Percentiles rank a stretch among this genome's conserved stretches.
These are phyloP conservation scores for Phytopythium boreale DNA, from an alignment of 352 stramenopile genomes.

Conservation along the genomic window DNA sequence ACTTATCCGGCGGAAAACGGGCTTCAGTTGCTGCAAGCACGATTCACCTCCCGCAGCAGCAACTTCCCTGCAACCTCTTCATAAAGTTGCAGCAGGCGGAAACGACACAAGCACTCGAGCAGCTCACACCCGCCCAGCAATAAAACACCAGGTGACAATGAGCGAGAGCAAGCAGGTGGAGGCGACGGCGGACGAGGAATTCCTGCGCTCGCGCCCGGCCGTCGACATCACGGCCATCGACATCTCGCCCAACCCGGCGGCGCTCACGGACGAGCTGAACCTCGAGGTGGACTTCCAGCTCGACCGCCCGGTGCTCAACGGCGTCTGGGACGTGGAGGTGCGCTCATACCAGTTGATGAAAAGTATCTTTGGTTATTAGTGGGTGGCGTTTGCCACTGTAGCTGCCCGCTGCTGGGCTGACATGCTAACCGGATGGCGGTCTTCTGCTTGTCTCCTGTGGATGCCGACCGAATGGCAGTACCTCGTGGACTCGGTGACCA, in stretches of 20 bases:
- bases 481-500: conserved; percentile 78
- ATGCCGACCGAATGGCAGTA: conserved; percentile 43
- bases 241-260: conserved; percentile 78
- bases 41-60: too few relatives aligned
- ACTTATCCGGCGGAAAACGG: background rate
- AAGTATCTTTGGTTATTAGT: conserved; percentile 5
- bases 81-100: background rate
- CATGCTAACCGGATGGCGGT: background rate
- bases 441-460: background rate
- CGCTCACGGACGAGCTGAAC: conserved; percentile 71
- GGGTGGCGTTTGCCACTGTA: too few relatives aligned
- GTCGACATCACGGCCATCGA: conserved; percentile 78
- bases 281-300: conserved; percentile 81
- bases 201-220: conserved; percentile 38
- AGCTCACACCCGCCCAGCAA: too few relatives aligned
- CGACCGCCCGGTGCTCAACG: conserved; percentile 53
- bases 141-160: conserved; percentile 29
- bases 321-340: conserved; percentile 80
- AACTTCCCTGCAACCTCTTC: too few relatives aligned
- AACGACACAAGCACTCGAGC: conserved; percentile 5
- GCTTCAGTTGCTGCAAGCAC: too few relatives aligned
- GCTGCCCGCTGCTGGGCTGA: background rate
- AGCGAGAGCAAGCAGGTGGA: conserved; percentile 64
- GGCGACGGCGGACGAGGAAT: conserved; percentile 33
- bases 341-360: conserved; percentile 3